Evolutionary conservation across 768 basidiomycete genomes (phyloP).

Genomic region (Termitomyces sp.): DNA sequence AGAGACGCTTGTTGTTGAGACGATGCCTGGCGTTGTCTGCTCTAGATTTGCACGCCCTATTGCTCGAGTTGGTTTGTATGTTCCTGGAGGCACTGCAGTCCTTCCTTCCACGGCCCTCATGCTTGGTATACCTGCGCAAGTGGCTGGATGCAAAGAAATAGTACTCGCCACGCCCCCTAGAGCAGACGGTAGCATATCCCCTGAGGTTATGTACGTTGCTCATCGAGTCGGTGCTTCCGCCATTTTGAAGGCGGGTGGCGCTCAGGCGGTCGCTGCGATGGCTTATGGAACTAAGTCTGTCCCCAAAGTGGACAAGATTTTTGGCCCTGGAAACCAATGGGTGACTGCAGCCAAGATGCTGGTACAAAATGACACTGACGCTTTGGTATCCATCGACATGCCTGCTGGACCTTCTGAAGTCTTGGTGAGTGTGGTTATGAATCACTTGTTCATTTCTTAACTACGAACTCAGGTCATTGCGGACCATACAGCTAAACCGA

Average conservation of each 20-base stretch:
- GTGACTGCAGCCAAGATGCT: slow-evolving; percentile 99
- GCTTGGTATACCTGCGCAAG: slow-evolving; percentile 97
- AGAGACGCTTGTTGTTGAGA: slow-evolving; percentile 76
- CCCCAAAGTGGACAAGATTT: slow-evolving; percentile 98
- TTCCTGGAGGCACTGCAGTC: slow-evolving; percentile 95
- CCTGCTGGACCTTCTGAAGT: slow-evolving; percentile 98
- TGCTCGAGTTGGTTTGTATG: slow-evolving; percentile 91
- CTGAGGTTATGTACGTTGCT: slow-evolving; percentile 97
- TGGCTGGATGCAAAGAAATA: slow-evolving; percentile 89
- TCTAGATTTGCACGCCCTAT: slow-evolving; percentile 95
- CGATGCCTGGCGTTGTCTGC: slow-evolving; percentile 97
- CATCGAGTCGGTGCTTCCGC: slow-evolving; percentile 85
- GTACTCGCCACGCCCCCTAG: slow-evolving; percentile 96
- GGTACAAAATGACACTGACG: slow-evolving; percentile 97
- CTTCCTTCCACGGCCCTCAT: slow-evolving; percentile 96
- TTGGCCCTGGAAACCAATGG: slow-evolving; percentile 99
- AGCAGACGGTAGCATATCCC: slow-evolving; percentile 86
- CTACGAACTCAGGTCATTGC: slow-evolving; percentile 72
- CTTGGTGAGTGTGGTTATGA: slow-evolving; percentile 52
- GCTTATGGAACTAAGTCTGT: slow-evolving; percentile 95
- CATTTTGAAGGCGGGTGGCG: slow-evolving; percentile 92
- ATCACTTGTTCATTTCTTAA: not conserved
- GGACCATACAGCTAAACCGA: slow-evolving; percentile 78
- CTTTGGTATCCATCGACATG: slow-evolving; percentile 97
- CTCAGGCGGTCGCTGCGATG: slow-evolving; percentile 92